phyloP scores from a whole-genome alignment of 257 asterid genomes.

The Fraxinus pennsylvanica region DNA sequence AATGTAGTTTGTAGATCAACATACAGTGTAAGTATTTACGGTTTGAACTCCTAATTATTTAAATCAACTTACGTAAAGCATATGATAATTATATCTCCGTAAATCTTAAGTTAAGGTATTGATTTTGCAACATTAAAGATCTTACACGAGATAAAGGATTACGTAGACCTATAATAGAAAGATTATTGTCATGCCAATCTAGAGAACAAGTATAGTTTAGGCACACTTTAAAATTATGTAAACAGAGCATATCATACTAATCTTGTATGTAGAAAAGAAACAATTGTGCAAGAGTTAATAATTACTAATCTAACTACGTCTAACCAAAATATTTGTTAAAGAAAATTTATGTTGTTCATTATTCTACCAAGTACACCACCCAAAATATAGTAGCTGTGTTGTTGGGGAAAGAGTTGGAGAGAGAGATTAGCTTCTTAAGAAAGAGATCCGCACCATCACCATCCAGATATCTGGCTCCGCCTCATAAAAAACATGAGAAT shows the following conservation, averaged over 20 bases:
- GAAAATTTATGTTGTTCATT: conserved; percentile 8
- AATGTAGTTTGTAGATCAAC: conserved; percentile 2
- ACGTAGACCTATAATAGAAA: not conserved
- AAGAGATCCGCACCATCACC: conserved; percentile 70
- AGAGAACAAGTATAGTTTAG: conserved; percentile 10
- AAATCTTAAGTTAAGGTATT: conserved; percentile 11
- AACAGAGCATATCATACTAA: not conserved
- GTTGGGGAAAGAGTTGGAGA: conserved; percentile 15
- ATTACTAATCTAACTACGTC: not conserved
- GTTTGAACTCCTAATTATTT: not conserved
- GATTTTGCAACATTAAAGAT: not conserved
- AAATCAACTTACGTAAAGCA: conserved; percentile 7
- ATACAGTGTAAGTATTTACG: not conserved
- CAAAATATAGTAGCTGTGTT: conserved; percentile 15
- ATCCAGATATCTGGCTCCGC: conserved; percentile 99
- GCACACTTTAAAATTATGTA: not conserved
- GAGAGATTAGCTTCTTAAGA: conserved; percentile 20
- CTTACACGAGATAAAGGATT: not conserved
- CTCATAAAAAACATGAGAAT: conserved; percentile 89
- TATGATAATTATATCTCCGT: conserved; percentile 3
- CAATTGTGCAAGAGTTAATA: not conserved
- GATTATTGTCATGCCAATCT: not conserved
- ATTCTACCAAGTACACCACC: conserved; percentile 2
- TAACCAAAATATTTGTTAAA: not conserved
- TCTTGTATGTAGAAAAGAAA: not conserved